Conservation (phyloP, 768 basidiomycete species). For the Lactarius indigo region DNA sequence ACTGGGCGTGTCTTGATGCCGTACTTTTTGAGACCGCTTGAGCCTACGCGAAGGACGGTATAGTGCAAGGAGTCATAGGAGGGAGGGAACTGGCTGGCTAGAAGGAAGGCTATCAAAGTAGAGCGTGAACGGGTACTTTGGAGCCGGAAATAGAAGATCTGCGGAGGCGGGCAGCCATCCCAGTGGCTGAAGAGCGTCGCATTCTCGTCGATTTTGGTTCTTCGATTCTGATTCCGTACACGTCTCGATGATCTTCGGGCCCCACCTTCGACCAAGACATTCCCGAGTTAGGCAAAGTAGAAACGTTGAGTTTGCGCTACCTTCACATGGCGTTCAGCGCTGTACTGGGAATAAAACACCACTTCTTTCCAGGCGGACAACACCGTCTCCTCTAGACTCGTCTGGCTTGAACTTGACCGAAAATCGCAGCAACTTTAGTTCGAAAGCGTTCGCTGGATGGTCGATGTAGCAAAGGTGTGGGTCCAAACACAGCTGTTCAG, state of each 20-base stretch:
- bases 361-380: too few relatives aligned
- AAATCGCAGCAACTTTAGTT: too few relatives aligned
- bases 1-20: neutral
- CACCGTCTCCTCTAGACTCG: too few relatives aligned
- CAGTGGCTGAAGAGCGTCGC: too few relatives aligned
- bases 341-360: too few relatives aligned
- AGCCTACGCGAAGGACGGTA: conserved; percentile 1
- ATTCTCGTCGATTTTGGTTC: neutral
- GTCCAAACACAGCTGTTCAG: too few relatives aligned
- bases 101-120: neutral
- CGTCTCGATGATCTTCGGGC: neutral
- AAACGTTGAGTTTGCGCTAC: neutral
- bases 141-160: neutral
- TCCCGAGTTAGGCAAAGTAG: neutral
- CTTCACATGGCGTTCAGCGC: too few relatives aligned
- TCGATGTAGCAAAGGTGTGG: too few relatives aligned
- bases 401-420: too few relatives aligned
- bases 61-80: neutral
- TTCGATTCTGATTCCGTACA: neutral
- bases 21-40: neutral
- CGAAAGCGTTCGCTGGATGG: too few relatives aligned
- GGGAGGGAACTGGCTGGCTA: neutral
- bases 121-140: neutral
- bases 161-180: neutral
- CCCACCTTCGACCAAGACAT: neutral